These are phyloP conservation scores for Veloporphyrellus conicus DNA, from an alignment of 1,284 basidiomycete species.

Conservation along the genomic window DNA sequence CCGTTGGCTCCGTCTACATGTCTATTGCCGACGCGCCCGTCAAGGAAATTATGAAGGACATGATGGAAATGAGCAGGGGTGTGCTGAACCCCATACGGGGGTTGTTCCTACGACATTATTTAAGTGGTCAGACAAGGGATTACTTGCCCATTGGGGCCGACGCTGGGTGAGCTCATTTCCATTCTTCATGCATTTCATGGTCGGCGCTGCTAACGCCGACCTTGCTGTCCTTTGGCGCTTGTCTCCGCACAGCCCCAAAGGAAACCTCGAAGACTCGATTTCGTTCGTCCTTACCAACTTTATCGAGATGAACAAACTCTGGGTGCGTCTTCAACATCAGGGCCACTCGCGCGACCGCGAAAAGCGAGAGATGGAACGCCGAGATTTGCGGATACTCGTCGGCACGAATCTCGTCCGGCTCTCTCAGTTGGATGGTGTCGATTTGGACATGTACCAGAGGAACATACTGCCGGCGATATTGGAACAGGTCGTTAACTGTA, in stretches of 20 bases:
- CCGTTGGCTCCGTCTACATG: conserved; percentile 97
- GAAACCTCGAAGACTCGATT: conserved; percentile 90
- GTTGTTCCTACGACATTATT: conserved; percentile 88
- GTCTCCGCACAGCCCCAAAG: conserved; percentile 56
- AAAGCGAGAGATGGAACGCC: conserved; percentile 90
- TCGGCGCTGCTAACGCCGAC: neutral
- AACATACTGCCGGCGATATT: conserved; percentile 85
- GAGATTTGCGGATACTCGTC: conserved; percentile 88
- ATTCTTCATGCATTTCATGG: neutral
- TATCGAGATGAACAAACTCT: conserved; percentile 98
- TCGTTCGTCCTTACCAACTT: conserved; percentile 94
- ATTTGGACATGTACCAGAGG: conserved; percentile 81
- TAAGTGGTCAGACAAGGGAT: conserved; percentile 92
- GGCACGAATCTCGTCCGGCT: conserved; percentile 93
- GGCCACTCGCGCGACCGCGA: conserved; percentile 93
- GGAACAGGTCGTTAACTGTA: conserved; percentile 94
- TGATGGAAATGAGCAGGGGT: conserved; percentile 98
- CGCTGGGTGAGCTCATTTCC: conserved; percentile 57
- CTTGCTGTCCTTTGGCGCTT: neutral
- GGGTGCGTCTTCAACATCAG: conserved; percentile 94
- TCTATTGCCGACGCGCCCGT: conserved; percentile 91
- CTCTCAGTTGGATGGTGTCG: conserved; percentile 90
- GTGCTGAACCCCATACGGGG: conserved; percentile 92
- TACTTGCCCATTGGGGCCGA: conserved; percentile 85
- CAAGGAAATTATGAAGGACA: conserved; percentile 98